Conservation (phyloP, 1,284 basidiomycete genomes). For the Schizopora paradoxa region DNA sequence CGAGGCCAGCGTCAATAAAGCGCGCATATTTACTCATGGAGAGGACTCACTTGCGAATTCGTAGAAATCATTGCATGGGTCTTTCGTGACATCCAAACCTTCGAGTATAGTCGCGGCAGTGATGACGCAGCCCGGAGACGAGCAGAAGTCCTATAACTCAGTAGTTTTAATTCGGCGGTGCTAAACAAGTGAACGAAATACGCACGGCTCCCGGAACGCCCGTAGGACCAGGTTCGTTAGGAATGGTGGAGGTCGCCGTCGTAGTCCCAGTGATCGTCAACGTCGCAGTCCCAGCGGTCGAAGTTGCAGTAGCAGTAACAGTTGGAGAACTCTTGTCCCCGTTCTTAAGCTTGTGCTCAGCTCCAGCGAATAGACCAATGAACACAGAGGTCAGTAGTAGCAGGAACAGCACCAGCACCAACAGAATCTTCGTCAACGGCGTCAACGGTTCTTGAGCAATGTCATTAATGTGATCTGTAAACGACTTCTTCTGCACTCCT, state of each 20-base stretch:
- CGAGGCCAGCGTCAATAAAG: conserved; percentile 14
- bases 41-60: conserved; percentile 72
- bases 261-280: conserved; percentile 33
- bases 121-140: conserved; percentile 77
- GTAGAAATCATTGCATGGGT: conserved; percentile 97
- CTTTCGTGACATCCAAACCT: conserved; percentile 74
- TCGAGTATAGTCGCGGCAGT: conserved; percentile 81
- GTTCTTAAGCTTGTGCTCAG: conserved; percentile 69
- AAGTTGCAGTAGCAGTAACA: conserved; percentile 28
- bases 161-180: neutral
- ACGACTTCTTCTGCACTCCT: conserved; percentile 28
- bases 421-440: conserved; percentile 79
- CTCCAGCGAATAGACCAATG: conserved; percentile 88
- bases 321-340: conserved; percentile 21
- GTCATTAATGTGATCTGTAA: conserved; percentile 48
- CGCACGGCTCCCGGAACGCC: conserved; percentile 43
- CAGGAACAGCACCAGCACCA: conserved; percentile 69
- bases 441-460: conserved; percentile 74
- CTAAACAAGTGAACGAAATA: conserved; percentile 24
- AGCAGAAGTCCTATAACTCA: conserved; percentile 54
- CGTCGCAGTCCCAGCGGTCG: conserved; percentile 32
- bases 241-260: conserved; percentile 32
- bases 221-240: conserved; percentile 36
- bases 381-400: conserved; percentile 82
- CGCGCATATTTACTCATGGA: conserved; percentile 11